Evolutionary conservation across 306 rosid species (phyloP).

Genomic region (Begonia fuchsioides): DNA sequence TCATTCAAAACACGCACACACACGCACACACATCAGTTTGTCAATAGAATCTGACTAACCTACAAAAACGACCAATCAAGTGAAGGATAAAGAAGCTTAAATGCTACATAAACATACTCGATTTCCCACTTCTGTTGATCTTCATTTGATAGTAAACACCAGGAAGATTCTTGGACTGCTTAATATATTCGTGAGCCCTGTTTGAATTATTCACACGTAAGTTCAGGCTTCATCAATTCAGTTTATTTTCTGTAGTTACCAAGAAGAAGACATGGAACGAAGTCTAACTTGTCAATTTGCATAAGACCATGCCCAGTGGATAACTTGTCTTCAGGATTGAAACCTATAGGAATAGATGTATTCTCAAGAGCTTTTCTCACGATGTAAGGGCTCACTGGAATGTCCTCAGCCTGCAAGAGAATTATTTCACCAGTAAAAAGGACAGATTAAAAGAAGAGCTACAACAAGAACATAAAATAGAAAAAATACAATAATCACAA

Average conservation of each 20-base stretch:
- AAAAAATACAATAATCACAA: constrained; percentile 5
- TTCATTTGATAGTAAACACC: constrained; percentile 62
- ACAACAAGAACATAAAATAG: constrained; percentile 11
- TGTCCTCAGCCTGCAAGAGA: constrained; percentile 65
- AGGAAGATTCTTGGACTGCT: constrained; percentile 46
- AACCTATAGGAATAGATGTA: constrained; percentile 62
- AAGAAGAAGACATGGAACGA: constrained; percentile 13
- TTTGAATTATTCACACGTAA: constrained; percentile 6
- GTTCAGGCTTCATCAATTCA: constrained; percentile 7
- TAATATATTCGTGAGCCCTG: constrained; percentile 87
- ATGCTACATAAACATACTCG: constrained; percentile 44
- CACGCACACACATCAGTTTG: too few relatives aligned
- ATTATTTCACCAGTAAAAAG: constrained; percentile 6
- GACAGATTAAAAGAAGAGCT: constrained; percentile 10
- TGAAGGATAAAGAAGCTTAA: too few relatives aligned
- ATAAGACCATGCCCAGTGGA: constrained; percentile 90
- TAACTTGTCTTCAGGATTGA: constrained; percentile 69
- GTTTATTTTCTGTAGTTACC: constrained; percentile 7
- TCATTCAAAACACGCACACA: too few relatives aligned
- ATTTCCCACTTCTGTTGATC: constrained; percentile 61
- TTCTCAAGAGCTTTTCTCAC: constrained; percentile 92
- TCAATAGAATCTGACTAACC: too few relatives aligned
- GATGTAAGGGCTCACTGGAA: constrained; percentile 74
- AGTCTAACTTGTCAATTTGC: constrained; percentile 92
- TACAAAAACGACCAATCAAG: too few relatives aligned